phyloP scores from a whole-genome alignment of 2,329 filamentous ascomycete species.

The Penicillium digitatum region DNA sequence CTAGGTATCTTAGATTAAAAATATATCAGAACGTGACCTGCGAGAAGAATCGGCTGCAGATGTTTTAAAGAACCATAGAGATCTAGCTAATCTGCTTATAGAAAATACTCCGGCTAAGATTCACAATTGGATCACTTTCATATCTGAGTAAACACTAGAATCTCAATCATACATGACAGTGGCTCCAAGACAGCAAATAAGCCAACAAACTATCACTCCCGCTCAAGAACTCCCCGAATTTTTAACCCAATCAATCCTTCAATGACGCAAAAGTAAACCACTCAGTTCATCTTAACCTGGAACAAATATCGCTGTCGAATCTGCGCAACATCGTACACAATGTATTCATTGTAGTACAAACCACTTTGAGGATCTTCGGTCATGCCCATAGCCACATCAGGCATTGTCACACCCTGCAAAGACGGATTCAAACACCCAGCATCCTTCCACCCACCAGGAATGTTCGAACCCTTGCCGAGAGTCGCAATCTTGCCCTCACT shows the following conservation, averaged over 20 bases:
- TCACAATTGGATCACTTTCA: background rate
- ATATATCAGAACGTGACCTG: too few species aligned
- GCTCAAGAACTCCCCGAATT: background rate
- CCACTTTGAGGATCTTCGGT: background rate
- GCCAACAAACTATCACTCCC: background rate
- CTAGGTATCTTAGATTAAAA: too few species aligned
- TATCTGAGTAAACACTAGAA: background rate
- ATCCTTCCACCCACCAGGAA: conserved; percentile 71
- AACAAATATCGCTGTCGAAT: conserved; percentile 46
- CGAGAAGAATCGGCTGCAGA: too few species aligned
- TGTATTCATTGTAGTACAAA: conserved; percentile 46
- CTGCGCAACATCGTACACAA: conserved; percentile 49
- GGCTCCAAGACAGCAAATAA: background rate
- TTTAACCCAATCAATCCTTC: background rate
- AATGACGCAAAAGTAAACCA: background rate
- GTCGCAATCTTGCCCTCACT: conserved; percentile 61
- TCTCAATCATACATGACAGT: background rate
- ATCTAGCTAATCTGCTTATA: background rate
- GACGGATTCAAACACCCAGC: conserved; percentile 61
- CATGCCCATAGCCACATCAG: conserved; percentile 24
- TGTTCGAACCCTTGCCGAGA: conserved; percentile 62
- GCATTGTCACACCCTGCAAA: conserved; percentile 65
- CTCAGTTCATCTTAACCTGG: conserved; percentile 38
- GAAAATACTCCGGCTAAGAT: background rate
- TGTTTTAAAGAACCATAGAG: too few species aligned